Evolutionary conservation across 2,329 filamentous ascomycete species (phyloP).

Genomic region (Talaromyces sp.): DNA sequence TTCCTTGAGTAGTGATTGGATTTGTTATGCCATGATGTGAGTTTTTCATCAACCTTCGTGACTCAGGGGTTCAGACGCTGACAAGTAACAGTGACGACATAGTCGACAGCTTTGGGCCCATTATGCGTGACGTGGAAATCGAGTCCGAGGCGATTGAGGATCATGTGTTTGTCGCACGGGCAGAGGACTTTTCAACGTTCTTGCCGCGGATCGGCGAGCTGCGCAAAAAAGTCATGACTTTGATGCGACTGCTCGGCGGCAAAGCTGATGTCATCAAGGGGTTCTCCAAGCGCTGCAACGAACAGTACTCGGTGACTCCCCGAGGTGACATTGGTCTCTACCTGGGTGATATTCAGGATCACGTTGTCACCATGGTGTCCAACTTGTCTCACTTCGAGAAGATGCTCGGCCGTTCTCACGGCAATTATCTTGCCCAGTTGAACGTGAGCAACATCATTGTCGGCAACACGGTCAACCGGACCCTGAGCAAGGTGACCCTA

Average conservation of each 20-base stretch:
- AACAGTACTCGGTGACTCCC: slow-evolving; percentile 90
- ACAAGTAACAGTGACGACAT: slow-evolving; percentile 69
- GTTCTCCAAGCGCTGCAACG: slow-evolving; percentile 98
- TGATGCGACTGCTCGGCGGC: slow-evolving; percentile 87
- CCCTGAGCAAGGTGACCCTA: slow-evolving; percentile 91
- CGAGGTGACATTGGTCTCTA: slow-evolving; percentile 96
- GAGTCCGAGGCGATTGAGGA: slow-evolving; percentile 94
- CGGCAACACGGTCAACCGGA: slow-evolving; percentile 80
- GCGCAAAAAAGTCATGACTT: slow-evolving; percentile 88
- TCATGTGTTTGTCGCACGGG: slow-evolving; percentile 84
- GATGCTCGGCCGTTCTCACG: slow-evolving; percentile 88
- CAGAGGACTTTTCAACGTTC: slow-evolving; percentile 83
- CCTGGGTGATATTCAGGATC: slow-evolving; percentile 94
- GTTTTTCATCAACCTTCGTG: slow-evolving; percentile 23
- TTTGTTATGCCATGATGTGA: slow-evolving; percentile 96
- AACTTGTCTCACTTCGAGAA: slow-evolving; percentile 95
- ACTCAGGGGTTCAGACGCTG: neutral
- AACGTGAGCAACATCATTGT: slow-evolving; percentile 86
- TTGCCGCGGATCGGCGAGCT: slow-evolving; percentile 82
- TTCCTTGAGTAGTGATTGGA: slow-evolving; percentile 92
- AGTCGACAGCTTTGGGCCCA: slow-evolving; percentile 88
- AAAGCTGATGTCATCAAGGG: slow-evolving; percentile 98
- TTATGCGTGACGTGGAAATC: slow-evolving; percentile 77
- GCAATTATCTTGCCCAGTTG: slow-evolving; percentile 92
- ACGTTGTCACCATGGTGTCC: slow-evolving; percentile 98